A percentile compares a stretch with the other conserved stretches of the same genome.
Conservation (phyloP, 2,329 filamentous ascomycete species). For the Lecanosticta acicola region DNA sequence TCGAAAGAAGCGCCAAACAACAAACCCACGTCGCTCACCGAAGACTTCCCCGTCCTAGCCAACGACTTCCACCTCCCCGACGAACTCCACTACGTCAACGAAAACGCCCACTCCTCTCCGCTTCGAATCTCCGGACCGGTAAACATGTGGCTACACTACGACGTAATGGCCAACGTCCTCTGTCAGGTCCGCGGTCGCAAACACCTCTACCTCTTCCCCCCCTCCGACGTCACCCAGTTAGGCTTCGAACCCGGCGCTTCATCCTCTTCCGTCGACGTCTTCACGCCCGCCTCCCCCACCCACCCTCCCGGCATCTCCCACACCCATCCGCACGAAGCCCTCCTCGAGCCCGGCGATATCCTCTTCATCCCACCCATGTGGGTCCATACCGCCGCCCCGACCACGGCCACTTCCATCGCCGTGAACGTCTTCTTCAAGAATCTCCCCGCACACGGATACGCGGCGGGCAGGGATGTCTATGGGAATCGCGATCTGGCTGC, state of each 20-base stretch:
- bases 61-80: slow-evolving; percentile 64
- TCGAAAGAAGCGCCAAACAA: slow-evolving; percentile 64
- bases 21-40: slow-evolving; percentile 60
- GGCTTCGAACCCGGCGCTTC: slow-evolving; percentile 71
- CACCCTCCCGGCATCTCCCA: slow-evolving; percentile 22
- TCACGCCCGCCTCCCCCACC: slow-evolving; percentile 35
- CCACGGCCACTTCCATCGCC: slow-evolving; percentile 57
- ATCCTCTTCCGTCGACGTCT: slow-evolving; percentile 71
- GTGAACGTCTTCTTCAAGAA: slow-evolving; percentile 88
- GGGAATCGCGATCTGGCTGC: slow-evolving; percentile 79
- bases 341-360: slow-evolving; percentile 65
- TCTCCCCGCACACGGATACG: slow-evolving; percentile 51
- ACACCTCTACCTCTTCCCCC: slow-evolving; percentile 70
- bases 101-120: slow-evolving; percentile 71
- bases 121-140: slow-evolving; percentile 73
- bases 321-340: slow-evolving; percentile 62
- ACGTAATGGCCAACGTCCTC: slow-evolving; percentile 84
- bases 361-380: slow-evolving; percentile 78
- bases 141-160: slow-evolving; percentile 87
- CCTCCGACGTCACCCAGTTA: slow-evolving; percentile 64
- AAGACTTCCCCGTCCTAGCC: slow-evolving; percentile 66
- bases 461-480: slow-evolving; percentile 74
- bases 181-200: slow-evolving; percentile 73
- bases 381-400: slow-evolving; percentile 68
- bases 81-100: slow-evolving; percentile 52